Percentiles rank a stretch among this genome's conserved stretches.
Evolutionary conservation across 257 asterid species (phyloP).

Genomic region (Ligustrum vulgare): DNA sequence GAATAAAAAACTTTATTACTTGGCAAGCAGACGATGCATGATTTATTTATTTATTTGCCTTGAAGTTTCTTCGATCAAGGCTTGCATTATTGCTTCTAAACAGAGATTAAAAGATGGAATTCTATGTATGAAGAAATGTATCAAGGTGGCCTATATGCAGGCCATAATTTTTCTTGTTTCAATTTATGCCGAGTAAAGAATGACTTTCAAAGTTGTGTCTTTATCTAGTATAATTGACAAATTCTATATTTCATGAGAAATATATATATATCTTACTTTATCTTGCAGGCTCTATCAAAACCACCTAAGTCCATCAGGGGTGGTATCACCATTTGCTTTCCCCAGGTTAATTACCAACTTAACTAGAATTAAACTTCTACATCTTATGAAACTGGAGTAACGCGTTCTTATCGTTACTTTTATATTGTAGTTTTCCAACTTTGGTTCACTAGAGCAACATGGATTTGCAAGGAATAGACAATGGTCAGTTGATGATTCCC

Average conservation of each 20-base stretch:
- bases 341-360: slow-evolving; percentile 54
- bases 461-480: slow-evolving; percentile 76
- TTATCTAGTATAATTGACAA: too few species aligned
- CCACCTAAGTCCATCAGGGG: slow-evolving; percentile 65
- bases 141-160: slow-evolving; percentile 3
- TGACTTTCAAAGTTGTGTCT: not conserved
- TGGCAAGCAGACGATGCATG: not conserved
- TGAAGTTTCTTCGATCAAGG: not conserved
- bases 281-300: slow-evolving; percentile 55
- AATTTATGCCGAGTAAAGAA: not conserved
- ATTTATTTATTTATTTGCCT: not conserved
- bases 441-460: slow-evolving; percentile 71
- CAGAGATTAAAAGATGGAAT: not conserved
- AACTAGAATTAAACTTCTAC: slow-evolving; percentile 5
- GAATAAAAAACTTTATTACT: too few species aligned
- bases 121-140: not conserved
- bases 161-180: not conserved
- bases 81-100: not conserved
- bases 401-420: slow-evolving; percentile 23
- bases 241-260: not conserved
- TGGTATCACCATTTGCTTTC: slow-evolving; percentile 68
- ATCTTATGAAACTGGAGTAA: slow-evolving; percentile 1
- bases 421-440: slow-evolving; percentile 50
- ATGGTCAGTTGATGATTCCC: slow-evolving; percentile 73
- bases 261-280: slow-evolving; percentile 22